Evolutionary conservation across 2,329 filamentous ascomycete species (phyloP).

Genomic region (Penicillium janthinellum): DNA sequence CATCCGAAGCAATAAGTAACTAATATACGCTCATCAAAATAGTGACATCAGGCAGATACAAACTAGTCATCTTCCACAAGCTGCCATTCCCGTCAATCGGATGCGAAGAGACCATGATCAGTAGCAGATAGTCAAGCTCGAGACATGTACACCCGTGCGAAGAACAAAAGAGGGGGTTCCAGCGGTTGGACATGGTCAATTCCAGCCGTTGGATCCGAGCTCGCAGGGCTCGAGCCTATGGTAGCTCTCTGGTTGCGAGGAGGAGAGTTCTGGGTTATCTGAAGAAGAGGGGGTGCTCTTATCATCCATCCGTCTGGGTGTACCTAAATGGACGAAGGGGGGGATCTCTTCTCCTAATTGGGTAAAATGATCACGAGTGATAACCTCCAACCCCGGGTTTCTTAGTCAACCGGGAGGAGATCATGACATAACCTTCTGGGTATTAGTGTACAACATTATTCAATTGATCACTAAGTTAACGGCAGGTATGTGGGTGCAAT

Average conservation of each 20-base stretch:
- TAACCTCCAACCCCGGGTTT: constrained; percentile 17
- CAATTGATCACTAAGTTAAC: not conserved
- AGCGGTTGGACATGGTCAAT: constrained; percentile 6
- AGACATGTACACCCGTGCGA: not conserved
- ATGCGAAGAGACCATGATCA: constrained; percentile 24
- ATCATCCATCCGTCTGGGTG: constrained; percentile 17
- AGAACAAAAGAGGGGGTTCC: constrained; percentile 12
- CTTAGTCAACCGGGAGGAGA: not conserved
- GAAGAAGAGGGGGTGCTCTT: constrained; percentile 19
- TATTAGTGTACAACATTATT: not conserved
- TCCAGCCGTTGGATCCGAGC: constrained; percentile 23
- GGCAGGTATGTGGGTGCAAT: not conserved
- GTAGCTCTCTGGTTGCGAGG: not conserved
- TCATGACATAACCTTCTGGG: not conserved
- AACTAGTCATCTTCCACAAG: constrained; percentile 3
- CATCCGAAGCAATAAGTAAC: not conserved
- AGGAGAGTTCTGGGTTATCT: constrained; percentile 11
- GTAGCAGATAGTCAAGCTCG: not conserved
- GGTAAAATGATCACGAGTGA: constrained; percentile 31
- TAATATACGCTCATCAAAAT: not conserved
- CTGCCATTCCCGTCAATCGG: constrained; percentile 32
- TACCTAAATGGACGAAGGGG: not conserved
- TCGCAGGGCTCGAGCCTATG: constrained; percentile 11
- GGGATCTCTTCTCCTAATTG: constrained; percentile 42
- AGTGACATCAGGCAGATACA: not conserved